phyloP scores from a whole-genome alignment of 805 yeast species.

The Ogataea siamensis region DNA sequence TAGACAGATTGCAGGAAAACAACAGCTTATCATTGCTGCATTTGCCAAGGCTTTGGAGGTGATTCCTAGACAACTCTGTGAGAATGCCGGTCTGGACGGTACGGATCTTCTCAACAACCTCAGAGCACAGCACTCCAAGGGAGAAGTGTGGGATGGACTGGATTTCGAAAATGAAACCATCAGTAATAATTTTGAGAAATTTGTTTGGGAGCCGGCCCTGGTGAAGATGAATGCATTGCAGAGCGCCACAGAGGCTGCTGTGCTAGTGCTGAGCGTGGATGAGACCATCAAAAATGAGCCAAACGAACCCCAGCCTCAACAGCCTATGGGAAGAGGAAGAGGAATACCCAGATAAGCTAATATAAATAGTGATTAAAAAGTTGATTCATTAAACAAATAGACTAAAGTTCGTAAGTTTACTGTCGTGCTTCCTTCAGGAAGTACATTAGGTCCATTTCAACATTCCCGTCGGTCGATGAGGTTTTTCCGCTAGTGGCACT shows the following conservation, averaged over 20 bases:
- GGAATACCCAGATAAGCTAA: slow-evolving; percentile 50
- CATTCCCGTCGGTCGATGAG: slow-evolving; percentile 16
- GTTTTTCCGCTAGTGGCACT: slow-evolving; percentile 22
- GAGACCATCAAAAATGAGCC: slow-evolving; percentile 83
- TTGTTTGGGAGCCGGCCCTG: slow-evolving; percentile 97
- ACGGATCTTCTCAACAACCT: slow-evolving; percentile 89
- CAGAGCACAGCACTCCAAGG: slow-evolving; percentile 92
- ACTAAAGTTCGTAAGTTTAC: not conserved
- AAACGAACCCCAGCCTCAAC: slow-evolving; percentile 42
- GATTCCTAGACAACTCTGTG: slow-evolving; percentile 96
- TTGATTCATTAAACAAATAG: slow-evolving; percentile 1
- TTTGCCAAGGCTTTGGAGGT: slow-evolving; percentile 94
- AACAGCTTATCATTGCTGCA: slow-evolving; percentile 87
- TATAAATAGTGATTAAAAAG: not conserved
- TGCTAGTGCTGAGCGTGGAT: slow-evolving; percentile 88
- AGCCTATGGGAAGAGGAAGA: slow-evolving; percentile 37
- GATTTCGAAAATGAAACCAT: slow-evolving; percentile 83
- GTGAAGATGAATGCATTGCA: slow-evolving; percentile 91
- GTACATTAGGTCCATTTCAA: slow-evolving; percentile 25
- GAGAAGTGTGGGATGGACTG: slow-evolving; percentile 88
- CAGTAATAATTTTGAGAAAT: slow-evolving; percentile 78
- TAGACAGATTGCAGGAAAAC: slow-evolving; percentile 89
- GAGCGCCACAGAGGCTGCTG: slow-evolving; percentile 97
- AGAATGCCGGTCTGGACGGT: slow-evolving; percentile 98
- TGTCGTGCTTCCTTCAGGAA: slow-evolving; percentile 22